phyloP scores from a whole-genome alignment of 306 rosid species.

The Chamaecrista fasciculata region DNA sequence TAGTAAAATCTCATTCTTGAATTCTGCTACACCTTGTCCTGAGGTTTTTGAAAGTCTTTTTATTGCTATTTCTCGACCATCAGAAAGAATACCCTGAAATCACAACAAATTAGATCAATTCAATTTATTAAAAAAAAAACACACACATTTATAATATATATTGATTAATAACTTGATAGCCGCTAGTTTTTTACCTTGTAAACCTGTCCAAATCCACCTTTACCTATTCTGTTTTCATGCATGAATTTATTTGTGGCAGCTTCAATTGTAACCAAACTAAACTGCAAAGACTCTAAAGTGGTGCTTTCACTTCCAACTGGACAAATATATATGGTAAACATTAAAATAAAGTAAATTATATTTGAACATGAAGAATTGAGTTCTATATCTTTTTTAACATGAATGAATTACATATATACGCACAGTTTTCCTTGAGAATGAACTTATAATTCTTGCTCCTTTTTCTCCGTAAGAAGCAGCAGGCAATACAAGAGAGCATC shows the following conservation, averaged over 20 bases:
- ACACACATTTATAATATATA: too few relatives aligned
- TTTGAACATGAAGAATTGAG: too few relatives aligned
- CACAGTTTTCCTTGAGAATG: neutral
- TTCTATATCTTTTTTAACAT: too few relatives aligned
- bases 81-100: constrained; percentile 43
- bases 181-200: constrained; percentile 45
- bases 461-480: neutral
- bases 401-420: too few relatives aligned
- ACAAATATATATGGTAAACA: too few relatives aligned
- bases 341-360: too few relatives aligned
- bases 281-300: constrained; percentile 46
- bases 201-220: constrained; percentile 54
- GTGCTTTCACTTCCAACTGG: too few relatives aligned
- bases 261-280: constrained; percentile 35
- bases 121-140: too few relatives aligned
- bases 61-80: constrained; percentile 48
- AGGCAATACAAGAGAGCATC: neutral
- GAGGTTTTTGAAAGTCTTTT: constrained; percentile 55
- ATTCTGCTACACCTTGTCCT: constrained; percentile 52
- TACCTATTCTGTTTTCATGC: constrained; percentile 38
- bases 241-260: constrained; percentile 48
- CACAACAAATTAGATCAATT: too few relatives aligned
- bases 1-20: constrained; percentile 49
- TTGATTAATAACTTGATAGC: too few relatives aligned
- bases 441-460: neutral